A percentile compares a stretch with the other conserved stretches of the same genome.
These are phyloP conservation scores for Globisporangium middletonii DNA, from an alignment of 352 stramenopile species.

Conservation along the genomic window DNA sequence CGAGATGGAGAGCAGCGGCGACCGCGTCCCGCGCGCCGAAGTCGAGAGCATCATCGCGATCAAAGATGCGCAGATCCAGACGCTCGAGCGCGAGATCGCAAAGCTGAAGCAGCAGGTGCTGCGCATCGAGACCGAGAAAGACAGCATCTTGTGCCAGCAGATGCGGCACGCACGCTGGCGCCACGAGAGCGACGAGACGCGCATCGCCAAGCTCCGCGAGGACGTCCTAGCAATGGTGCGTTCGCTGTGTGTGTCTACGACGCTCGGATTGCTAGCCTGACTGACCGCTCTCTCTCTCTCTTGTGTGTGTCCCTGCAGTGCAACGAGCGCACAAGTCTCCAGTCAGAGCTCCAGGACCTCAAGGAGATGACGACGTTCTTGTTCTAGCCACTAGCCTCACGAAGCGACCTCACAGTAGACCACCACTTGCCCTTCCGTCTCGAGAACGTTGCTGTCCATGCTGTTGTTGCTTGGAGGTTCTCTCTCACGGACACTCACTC, in stretches of 20 bases:
- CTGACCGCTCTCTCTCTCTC: slow-evolving; percentile 4
- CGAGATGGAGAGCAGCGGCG: slow-evolving; percentile 28
- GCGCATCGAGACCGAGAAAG: slow-evolving; percentile 42
- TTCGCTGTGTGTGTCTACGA: slow-evolving; percentile 6
- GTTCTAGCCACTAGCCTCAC: slow-evolving; percentile 20
- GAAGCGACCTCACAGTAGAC: background rate
- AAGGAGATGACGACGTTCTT: slow-evolving; percentile 41
- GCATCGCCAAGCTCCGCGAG: slow-evolving; percentile 43
- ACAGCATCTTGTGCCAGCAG: slow-evolving; percentile 53
- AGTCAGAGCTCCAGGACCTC: slow-evolving; percentile 48
- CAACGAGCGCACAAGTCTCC: slow-evolving; percentile 45
- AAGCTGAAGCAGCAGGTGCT: slow-evolving; percentile 35
- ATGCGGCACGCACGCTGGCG: slow-evolving; percentile 31
- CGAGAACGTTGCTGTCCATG: background rate
- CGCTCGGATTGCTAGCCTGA: background rate
- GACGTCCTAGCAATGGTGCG: slow-evolving; percentile 51
- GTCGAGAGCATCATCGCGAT: slow-evolving; percentile 41
- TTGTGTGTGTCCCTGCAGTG: slow-evolving; percentile 22
- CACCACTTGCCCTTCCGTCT: background rate
- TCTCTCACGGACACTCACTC: background rate
- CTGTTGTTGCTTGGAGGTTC: too few relatives aligned
- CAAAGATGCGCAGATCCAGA: slow-evolving; percentile 52
- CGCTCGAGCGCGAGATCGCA: slow-evolving; percentile 48
- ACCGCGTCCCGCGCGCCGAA: slow-evolving; percentile 26
- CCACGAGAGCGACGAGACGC: slow-evolving; percentile 43